Base-by-base conservation (phyloP, 2,329 filamentous ascomycete species). In the Myriosclerotinia scirpicola region DNA sequence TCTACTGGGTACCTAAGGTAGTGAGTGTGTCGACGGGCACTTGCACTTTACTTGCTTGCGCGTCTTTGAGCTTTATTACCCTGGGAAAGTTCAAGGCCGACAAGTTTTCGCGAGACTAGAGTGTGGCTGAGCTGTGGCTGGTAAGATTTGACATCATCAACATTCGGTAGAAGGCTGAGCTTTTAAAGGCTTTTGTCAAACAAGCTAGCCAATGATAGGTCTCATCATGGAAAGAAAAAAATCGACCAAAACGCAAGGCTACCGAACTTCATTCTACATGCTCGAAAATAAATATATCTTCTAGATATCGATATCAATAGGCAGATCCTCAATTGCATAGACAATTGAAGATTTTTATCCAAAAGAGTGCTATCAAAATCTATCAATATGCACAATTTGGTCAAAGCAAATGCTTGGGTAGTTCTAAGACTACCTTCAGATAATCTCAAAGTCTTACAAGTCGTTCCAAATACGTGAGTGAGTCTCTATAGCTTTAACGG, bases 401-500 rank as follows among this genome's bases (percentile, higher is more conserved):
- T 86, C 22, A 80, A 85, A 72, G 84, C 86, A 69, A 81, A 88
- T 75, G 80, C 82, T 67, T 89, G 86, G 87, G 83, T 85, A 11
- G 83, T 81, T 55, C 77, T 89, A 56, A 81, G 83, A 75, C 80
- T 89, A 12, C 85, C 86, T 7, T 87, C 85, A 20, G 86, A 85
- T 54, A 82, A 79, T 53, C 78, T 84, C 50, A 82, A 83, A 67
- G 80, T 88, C 22, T 78, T 89, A 4, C 85, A 88, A 75, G 79
- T 87, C 22, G 74, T 79, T 3, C 86, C 87, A 20, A 85, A 89
- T 74, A 87, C 85, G 87, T 89, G 78, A 72, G 79, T 76, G 70
- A 69, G 56, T 64, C 64, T 65, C 58, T 52, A n/a, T 36, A 22
- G 48, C 67, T 52, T 68, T 71, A 69, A 73, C 68, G 71, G 71